Evolutionary conservation across 1,284 basidiomycete species (phyloP).

Genomic region (Mycena sp.): DNA sequence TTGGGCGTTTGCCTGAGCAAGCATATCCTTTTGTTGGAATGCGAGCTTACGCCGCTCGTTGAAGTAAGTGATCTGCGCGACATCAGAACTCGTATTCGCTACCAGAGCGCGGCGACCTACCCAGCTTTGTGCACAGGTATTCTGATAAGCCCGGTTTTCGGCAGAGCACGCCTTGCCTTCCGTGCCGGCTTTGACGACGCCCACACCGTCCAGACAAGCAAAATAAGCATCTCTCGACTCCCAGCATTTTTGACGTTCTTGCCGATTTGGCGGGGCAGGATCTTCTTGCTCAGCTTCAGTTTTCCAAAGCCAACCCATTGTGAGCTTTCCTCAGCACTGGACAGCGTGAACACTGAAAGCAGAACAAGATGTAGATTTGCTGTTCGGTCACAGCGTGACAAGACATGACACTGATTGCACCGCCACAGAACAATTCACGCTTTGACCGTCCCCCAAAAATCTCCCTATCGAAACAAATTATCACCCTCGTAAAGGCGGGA

Average conservation of each 20-base stretch:
- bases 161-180: slow-evolving; percentile 65
- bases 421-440: no score
- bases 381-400: no score
- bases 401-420: no score
- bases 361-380: no score
- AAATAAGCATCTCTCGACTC: slow-evolving; percentile 81
- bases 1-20: slow-evolving; percentile 65
- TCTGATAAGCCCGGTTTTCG: slow-evolving; percentile 64
- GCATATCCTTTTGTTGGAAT: slow-evolving; percentile 74
- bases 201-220: slow-evolving; percentile 71
- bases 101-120: slow-evolving; percentile 56
- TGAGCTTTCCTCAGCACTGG: no score
- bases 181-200: slow-evolving; percentile 74
- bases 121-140: slow-evolving; percentile 85
- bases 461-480: no score
- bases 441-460: no score
- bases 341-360: no score
- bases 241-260: slow-evolving; percentile 80
- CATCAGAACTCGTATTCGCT: slow-evolving; percentile 3
- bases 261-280: slow-evolving; percentile 53
- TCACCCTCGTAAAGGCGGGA: no score
- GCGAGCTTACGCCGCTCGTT: slow-evolving; percentile 82
- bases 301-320: no score
- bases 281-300: no score
- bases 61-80: slow-evolving; percentile 81